phyloP scores from a whole-genome alignment of 805 yeast genomes.

The Metschnikowia amazonensis region DNA sequence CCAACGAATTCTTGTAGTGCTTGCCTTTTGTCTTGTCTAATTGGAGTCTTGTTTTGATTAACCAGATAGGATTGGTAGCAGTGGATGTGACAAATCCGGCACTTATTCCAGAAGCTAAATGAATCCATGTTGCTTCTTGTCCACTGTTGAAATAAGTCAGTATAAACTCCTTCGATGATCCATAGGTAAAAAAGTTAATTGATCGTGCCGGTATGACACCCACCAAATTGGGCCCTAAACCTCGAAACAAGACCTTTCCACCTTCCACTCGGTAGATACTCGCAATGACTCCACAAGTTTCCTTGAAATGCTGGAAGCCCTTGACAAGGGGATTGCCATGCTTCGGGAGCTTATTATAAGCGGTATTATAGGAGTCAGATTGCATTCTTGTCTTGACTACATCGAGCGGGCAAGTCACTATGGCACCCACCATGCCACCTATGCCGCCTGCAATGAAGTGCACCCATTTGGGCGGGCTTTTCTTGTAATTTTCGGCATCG shows the following conservation, averaged over 20 bases:
- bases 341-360: conserved; percentile 48
- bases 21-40: conserved; percentile 70
- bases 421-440: conserved; percentile 98
- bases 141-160: conserved; percentile 65
- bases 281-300: conserved; percentile 70
- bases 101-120: conserved; percentile 75
- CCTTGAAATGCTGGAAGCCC: conserved; percentile 69
- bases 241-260: conserved; percentile 80
- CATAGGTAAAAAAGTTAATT: conserved; percentile 93
- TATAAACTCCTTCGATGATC: conserved; percentile 82
- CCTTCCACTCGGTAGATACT: conserved; percentile 78
- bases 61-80: conserved; percentile 97
- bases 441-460: conserved; percentile 89
- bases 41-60: conserved; percentile 90
- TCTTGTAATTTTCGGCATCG: conserved; percentile 12
- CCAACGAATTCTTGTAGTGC: conserved; percentile 78
- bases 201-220: conserved; percentile 98
- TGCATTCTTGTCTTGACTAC: conserved; percentile 94
- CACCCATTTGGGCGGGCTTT: conserved; percentile 46
- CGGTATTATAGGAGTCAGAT: conserved; percentile 70
- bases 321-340: conserved; percentile 37
- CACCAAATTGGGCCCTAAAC: conserved; percentile 92
- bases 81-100: conserved; percentile 96
- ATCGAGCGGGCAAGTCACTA: conserved; percentile 91
- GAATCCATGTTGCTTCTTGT: conserved; percentile 79